phyloP scores from a whole-genome alignment of 371 early-diverging fungal genomes.

The Dentiscutata heterogama region DNA sequence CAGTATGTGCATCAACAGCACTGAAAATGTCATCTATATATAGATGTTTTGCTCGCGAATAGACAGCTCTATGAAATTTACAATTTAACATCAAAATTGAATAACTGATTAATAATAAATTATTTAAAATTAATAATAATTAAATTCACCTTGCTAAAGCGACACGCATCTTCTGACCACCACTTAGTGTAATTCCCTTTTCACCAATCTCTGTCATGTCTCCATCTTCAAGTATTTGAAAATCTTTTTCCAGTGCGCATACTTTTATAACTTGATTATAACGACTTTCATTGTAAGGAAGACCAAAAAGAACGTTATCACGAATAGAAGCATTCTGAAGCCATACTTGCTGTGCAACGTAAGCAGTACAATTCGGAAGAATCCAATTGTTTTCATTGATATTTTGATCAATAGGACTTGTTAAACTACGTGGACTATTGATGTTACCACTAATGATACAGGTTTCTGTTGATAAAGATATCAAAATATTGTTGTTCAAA shows the following conservation, averaged over 20 bases:
- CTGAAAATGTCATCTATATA: conserved; percentile 87
- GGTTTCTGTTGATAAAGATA: conserved; percentile 47
- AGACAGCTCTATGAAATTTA: conserved; percentile 66
- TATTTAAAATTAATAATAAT: not conserved
- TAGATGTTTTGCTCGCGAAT: conserved; percentile 77
- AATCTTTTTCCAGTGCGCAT: conserved; percentile 78
- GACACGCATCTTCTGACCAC: conserved; percentile 82
- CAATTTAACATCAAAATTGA: not conserved
- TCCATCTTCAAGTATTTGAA: conserved; percentile 80
- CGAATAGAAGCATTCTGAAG: conserved; percentile 86
- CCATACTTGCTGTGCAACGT: conserved; percentile 88
- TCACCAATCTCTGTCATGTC: conserved; percentile 88
- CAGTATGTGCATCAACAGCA: conserved; percentile 91
- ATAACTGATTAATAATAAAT: not conserved
- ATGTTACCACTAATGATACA: conserved; percentile 58
- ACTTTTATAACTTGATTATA: conserved; percentile 72
- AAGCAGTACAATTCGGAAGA: conserved; percentile 66
- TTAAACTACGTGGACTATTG: conserved; percentile 51
- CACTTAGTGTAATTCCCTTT: conserved; percentile 74
- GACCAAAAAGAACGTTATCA: conserved; percentile 89
- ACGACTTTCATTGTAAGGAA: conserved; percentile 69
- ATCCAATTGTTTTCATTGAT: conserved; percentile 21
- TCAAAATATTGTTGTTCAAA: not conserved
- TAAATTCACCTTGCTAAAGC: conserved; percentile 64
- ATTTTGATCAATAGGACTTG: too few species aligned